A percentile compares a stretch with the other conserved stretches of the same genome.
phyloP scores from a whole-genome alignment of 768 basidiomycete species.

The Mycena capillaripes region DNA sequence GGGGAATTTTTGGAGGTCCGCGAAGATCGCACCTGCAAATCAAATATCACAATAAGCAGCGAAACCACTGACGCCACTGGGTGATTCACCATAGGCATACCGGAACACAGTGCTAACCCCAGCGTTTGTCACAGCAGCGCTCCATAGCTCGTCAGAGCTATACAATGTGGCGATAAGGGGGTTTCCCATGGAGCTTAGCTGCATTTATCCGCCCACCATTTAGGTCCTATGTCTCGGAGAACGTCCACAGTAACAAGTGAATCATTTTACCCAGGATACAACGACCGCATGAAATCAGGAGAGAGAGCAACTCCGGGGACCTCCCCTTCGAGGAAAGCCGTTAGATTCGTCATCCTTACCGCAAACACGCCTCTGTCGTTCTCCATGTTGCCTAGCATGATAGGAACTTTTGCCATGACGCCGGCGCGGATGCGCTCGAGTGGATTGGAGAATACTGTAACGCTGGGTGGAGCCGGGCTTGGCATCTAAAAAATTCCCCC shows the following conservation, averaged over 20 bases:
- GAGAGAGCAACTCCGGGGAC: slow-evolving; percentile 10
- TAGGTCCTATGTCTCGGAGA: slow-evolving; percentile 26
- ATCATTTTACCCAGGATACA: slow-evolving; percentile 36
- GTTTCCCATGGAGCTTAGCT: no score
- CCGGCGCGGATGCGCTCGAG: slow-evolving; percentile 31
- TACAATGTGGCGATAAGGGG: neutral
- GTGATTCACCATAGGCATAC: slow-evolving; percentile 39
- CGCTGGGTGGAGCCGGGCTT: neutral
- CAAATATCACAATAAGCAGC: no score
- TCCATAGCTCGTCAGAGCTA: slow-evolving; percentile 37
- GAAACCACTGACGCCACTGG: no score
- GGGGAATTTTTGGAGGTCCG: slow-evolving; percentile 41
- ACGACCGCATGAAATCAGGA: slow-evolving; percentile 18
- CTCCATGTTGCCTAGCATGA: slow-evolving; percentile 36
- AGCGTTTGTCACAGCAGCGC: slow-evolving; percentile 26
- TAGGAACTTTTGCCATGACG: slow-evolving; percentile 29
- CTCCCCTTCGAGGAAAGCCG: slow-evolving; percentile 13
- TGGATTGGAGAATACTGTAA: slow-evolving; percentile 31
- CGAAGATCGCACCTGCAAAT: slow-evolving; percentile 29
- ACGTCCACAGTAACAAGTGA: slow-evolving; percentile 22
- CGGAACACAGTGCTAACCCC: slow-evolving; percentile 35
- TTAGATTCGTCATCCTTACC: slow-evolving; percentile 26
- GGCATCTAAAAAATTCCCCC: no score
- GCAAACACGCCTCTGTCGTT: slow-evolving; percentile 34
- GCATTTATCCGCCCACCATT: no score